Percentiles rank a stretch among this genome's conserved stretches.
phyloP scores from a whole-genome alignment of 805 yeast species.

The Danielozyma ontarioensis region DNA sequence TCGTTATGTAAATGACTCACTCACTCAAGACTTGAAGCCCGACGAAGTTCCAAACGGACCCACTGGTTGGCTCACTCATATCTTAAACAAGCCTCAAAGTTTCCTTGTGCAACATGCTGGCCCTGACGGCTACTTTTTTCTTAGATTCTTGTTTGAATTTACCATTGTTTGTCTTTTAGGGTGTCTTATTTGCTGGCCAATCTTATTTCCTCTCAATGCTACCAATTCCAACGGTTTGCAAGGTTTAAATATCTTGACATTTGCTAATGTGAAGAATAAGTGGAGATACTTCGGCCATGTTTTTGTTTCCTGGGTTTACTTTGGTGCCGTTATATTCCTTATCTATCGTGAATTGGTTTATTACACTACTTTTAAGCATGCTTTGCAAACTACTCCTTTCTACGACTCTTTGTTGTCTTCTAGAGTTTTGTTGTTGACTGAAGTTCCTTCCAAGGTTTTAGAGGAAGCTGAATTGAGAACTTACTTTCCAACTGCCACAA shows the following conservation, averaged over 20 bases:
- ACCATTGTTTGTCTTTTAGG: conserved; percentile 48
- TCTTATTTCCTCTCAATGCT: conserved; percentile 70
- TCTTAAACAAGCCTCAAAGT: conserved; percentile 52
- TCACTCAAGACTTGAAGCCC: conserved; percentile 41
- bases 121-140: conserved; percentile 70
- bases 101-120: conserved; percentile 67
- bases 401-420: conserved; percentile 67
- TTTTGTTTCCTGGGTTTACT: conserved; percentile 69
- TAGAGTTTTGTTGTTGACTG: conserved; percentile 68
- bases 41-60: conserved; percentile 41
- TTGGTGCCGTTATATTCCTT: conserved; percentile 58
- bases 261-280: conserved; percentile 56
- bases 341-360: conserved; percentile 72
- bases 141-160: conserved; percentile 58
- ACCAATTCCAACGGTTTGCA: conserved; percentile 50
- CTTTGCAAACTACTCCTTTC: conserved; percentile 65
- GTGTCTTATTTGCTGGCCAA: conserved; percentile 57
- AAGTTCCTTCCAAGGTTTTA: conserved; percentile 47
- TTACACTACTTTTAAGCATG: conserved; percentile 69
- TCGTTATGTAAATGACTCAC: conserved; percentile 38
- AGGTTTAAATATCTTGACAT: conserved; percentile 65
- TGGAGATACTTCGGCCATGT: conserved; percentile 71
- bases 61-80: conserved; percentile 49
- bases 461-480: conserved; percentile 46
- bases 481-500: conserved; percentile 60